Base-by-base conservation (phyloP, 345 rosid genomes). In the Citrus hindsii region DNA sequence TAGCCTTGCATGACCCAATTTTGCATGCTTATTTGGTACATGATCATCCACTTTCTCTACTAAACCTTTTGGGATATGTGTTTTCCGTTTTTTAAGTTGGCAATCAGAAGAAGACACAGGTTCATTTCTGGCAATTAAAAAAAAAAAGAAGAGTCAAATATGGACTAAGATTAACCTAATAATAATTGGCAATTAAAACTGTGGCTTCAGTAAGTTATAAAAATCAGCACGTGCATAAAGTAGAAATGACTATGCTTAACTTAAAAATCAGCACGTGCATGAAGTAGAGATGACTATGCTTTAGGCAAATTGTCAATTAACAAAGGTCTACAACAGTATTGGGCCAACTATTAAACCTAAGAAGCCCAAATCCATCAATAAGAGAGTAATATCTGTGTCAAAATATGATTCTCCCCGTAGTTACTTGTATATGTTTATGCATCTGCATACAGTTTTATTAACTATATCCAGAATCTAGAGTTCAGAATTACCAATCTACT, bases 31-130 rank as follows among this genome's bases (percentile, higher is more conserved):
- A 66, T 55, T 77, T 12, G 56, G 77, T 53, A 77, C 25, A 33
- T 24, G 37, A 69, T 75, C 76, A 67, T 77, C 76, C 62, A 51
- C 76, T 19, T 61, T 83, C 68, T 83, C 83, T 30, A 53, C 81
- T 32, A 71, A 48, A 64, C 78, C 74, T 55, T 77, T 77, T 22
- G 30, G 37, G 19, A 56, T 37, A 53, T 70, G 64, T 65, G 77
- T 79, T 40, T 70, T 81, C 53, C 84, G 79, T 68, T 83, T 85
- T 78, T 80, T 85, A 59, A 76, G 67, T 28, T 81, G 88, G 56
- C 24, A 22, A 63, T 80, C 64, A 66, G 53, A 32, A 30, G 77
- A 70, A 9, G 73, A 71, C 10, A 46, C 35, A 5, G 76, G 70
- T 67, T 79, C 82, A 67, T 81, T 79, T 67, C 86, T 85, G 75